These are phyloP conservation scores for Coccinonectria pachysandricola DNA, from an alignment of 2,329 filamentous ascomycete genomes.

Conservation along the genomic window DNA sequence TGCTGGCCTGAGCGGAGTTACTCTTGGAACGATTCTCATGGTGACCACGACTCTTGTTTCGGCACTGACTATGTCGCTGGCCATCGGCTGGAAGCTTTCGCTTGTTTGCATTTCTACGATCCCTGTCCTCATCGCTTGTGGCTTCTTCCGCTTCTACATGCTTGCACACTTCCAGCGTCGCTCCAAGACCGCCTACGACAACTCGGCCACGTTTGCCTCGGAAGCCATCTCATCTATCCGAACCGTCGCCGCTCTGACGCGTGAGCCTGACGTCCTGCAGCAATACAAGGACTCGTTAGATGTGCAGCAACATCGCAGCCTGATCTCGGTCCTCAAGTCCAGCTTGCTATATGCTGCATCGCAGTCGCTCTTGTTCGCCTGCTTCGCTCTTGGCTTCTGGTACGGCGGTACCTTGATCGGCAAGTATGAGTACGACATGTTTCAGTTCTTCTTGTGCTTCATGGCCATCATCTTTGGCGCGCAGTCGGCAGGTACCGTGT, in stretches of 20 bases:
- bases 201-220: constrained; percentile 77
- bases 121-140: constrained; percentile 66
- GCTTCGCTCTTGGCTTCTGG: constrained; percentile 85
- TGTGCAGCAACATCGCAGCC: constrained; percentile 53
- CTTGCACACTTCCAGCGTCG: constrained; percentile 69
- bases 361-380: constrained; percentile 75
- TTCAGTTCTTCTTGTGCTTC: constrained; percentile 91
- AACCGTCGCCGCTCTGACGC: constrained; percentile 82
- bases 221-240: constrained; percentile 91
- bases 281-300: constrained; percentile 61
- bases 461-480: constrained; percentile 81
- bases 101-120: constrained; percentile 73
- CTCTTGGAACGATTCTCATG: constrained; percentile 75
- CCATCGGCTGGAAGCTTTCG: constrained; percentile 79
- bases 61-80: constrained; percentile 59
- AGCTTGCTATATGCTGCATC: constrained; percentile 73
- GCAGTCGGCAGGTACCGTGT: constrained; percentile 82
- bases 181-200: constrained; percentile 69
- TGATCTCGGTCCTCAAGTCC: constrained; percentile 66
- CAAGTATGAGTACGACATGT: constrained; percentile 59
- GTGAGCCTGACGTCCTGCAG: constrained; percentile 68
- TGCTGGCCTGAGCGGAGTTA: constrained; percentile 77
- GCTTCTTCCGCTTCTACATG: constrained; percentile 83
- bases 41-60: constrained; percentile 70
- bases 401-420: constrained; percentile 74